Evolutionary conservation across 495 filamentous ascomycete genomes (phyloP).

Genomic region (Aspergillus saccharolyticus): DNA sequence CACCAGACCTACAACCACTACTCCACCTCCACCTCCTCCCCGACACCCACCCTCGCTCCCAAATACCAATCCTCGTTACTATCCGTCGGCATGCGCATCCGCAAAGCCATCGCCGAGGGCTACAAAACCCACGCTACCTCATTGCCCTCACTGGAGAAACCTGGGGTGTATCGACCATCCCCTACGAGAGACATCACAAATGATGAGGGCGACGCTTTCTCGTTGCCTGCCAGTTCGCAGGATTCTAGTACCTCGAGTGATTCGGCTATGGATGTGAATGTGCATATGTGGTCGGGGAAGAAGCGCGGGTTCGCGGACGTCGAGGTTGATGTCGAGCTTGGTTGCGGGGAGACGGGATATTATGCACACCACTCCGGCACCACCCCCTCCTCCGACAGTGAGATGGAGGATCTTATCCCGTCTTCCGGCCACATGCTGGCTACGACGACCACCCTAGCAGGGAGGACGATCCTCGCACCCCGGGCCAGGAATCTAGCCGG

Average conservation of each 20-base stretch:
- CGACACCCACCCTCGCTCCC: constrained; percentile 49
- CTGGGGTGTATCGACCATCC: too few relatives aligned
- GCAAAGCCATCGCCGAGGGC: constrained; percentile 86
- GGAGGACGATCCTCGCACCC: constrained; percentile 33
- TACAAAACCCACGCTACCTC: constrained; percentile 62
- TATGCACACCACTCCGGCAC: too few relatives aligned
- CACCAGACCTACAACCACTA: constrained; percentile 39
- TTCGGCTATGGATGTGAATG: background rate
- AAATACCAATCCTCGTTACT: constrained; percentile 72
- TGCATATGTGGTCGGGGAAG: constrained; percentile 11
- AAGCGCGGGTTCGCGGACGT: constrained; percentile 20
- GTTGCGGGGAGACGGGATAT: constrained; percentile 39
- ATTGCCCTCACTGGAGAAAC: constrained; percentile 3
- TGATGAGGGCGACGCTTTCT: constrained; percentile 40
- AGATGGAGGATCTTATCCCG: too few relatives aligned
- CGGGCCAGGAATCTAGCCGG: constrained; percentile 24
- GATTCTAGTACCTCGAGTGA: constrained; percentile 27
- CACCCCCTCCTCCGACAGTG: too few relatives aligned
- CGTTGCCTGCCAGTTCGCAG: constrained; percentile 44
- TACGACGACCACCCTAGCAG: background rate
- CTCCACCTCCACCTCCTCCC: constrained; percentile 37
- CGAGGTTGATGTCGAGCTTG: constrained; percentile 55
- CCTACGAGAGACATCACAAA: constrained; percentile 17
- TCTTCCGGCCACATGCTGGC: too few relatives aligned
- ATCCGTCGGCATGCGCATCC: constrained; percentile 85